These are phyloP conservation scores for Verticillium nonalfalfae DNA, from an alignment of 2,329 filamentous ascomycete genomes.

Conservation along the genomic window DNA sequence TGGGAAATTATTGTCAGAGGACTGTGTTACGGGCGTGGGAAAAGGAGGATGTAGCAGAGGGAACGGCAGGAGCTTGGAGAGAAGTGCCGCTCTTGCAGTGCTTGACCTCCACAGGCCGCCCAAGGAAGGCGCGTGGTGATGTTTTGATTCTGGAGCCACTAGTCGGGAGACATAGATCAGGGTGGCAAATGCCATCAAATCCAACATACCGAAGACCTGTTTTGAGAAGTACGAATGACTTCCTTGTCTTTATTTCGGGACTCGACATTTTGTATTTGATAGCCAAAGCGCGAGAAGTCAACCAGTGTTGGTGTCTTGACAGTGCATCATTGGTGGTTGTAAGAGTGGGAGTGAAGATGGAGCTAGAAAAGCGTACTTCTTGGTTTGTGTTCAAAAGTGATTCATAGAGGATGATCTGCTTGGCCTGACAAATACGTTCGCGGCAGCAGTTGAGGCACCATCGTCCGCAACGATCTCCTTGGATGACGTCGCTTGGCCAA, in stretches of 20 bases:
- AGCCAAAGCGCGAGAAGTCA: too few species aligned
- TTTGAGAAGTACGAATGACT: neutral
- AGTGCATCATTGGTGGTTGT: too few species aligned
- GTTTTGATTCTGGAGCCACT: neutral
- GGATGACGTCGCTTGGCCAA: neutral
- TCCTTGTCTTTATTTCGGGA: neutral
- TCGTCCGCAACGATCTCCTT: too few species aligned
- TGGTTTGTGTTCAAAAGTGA: too few species aligned
- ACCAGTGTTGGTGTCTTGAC: too few species aligned
- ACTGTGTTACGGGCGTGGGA: neutral
- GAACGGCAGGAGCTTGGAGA: neutral
- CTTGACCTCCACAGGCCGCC: neutral
- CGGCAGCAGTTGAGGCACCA: too few species aligned
- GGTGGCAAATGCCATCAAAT: neutral
- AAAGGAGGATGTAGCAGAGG: neutral
- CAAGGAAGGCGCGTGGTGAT: neutral
- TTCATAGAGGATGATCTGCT: too few species aligned
- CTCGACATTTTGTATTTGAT: neutral
- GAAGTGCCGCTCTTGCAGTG: neutral
- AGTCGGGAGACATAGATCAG: too few species aligned
- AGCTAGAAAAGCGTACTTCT: too few species aligned
- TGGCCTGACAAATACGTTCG: too few species aligned
- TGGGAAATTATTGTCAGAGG: neutral
- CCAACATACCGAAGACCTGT: neutral
- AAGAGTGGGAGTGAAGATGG: too few species aligned